Evolutionary conservation across 1,284 basidiomycete species (phyloP), one percentile per base, ranked within the genome.

Genomic region (Trichosporon inkin): DNA sequence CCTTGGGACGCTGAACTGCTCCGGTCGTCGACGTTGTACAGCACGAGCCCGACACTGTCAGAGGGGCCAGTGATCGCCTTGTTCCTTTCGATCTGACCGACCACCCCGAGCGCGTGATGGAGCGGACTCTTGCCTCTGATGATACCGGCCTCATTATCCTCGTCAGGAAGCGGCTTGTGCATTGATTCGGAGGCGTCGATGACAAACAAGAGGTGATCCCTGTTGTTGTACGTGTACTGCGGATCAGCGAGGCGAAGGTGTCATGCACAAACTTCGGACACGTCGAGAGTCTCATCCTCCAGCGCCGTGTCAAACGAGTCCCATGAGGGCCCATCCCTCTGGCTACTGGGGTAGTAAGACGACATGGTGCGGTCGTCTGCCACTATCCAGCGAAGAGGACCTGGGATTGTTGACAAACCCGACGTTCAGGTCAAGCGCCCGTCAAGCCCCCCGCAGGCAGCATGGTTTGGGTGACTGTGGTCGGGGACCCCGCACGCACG

Each of bases 161-260:
- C 84, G 32, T 88, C 85, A 20, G 72, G 64, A 36, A 81, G 80
- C 13, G 88, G 83, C 32, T 80, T 83, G 39, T 90, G 87, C 93
- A 98, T 98, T 13, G 90, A 88, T 40, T 84, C 80, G 0, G 92
- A 94, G 60, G 90, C 91, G 76, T 99, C 94, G 62, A 98, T 92
- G 71, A 89, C 90, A 79, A 97, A 96, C 16, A 97, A 80, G 54
- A 94, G 86, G 40, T 92, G 88, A 71, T 94, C 91, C 62, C 84
- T 84, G 64, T 86, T 86, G 38, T 85, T 85, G 65, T 90, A 88
- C 64, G 85, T 84, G 59, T 83, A 82, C 89, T 92, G 66, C 20
- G 16, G 38, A 22, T 56, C 44, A 49, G 40, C 34, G 6, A 20
- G 10, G 38, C 37, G 28, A 32, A 13, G 24, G 2, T n/a, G 13